Conservation (phyloP, 371 early-diverging fungal genomes). For the Fennellomyces sp. region DNA sequence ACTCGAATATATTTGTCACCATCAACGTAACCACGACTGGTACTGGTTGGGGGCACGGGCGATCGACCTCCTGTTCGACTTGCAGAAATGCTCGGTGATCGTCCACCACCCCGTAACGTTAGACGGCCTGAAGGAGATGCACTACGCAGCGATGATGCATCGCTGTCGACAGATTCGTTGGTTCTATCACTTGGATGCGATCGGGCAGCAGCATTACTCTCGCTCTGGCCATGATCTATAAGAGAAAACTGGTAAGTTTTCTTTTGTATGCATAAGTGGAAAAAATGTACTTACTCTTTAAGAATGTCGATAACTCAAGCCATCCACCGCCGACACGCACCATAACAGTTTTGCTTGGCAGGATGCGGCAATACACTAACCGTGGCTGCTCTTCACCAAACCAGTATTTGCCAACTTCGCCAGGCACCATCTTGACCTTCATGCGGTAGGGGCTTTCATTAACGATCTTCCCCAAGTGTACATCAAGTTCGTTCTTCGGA, state of each 20-base stretch:
- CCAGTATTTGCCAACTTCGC: conserved; percentile 67
- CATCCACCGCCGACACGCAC: conserved; percentile 80
- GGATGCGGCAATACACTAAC: conserved; percentile 62
- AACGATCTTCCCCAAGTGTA: conserved; percentile 73
- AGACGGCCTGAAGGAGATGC: conserved; percentile 47
- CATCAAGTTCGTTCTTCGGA: conserved; percentile 67
- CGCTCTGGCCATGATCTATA: background rate
- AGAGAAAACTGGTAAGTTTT: conserved; percentile 44
- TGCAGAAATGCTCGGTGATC: background rate
- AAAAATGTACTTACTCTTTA: conserved; percentile 66
- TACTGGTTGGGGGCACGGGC: background rate
- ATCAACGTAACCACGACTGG: conserved; percentile 36
- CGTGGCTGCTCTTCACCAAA: conserved; percentile 68
- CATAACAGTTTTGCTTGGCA: conserved; percentile 72
- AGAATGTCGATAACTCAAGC: conserved; percentile 62
- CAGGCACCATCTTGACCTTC: conserved; percentile 56
- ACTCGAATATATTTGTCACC: conserved; percentile 45
- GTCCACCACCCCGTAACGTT: conserved; percentile 32
- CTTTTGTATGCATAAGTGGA: background rate
- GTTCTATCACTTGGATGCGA: conserved; percentile 4
- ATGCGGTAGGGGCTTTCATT: conserved; percentile 56
- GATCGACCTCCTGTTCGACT: background rate
- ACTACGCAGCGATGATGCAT: conserved; percentile 15
- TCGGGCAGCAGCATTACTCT: background rate
- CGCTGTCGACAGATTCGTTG: background rate